These are phyloP conservation scores for Sicyos baderoa DNA, from an alignment of 306 rosid species.

Conservation along the genomic window DNA sequence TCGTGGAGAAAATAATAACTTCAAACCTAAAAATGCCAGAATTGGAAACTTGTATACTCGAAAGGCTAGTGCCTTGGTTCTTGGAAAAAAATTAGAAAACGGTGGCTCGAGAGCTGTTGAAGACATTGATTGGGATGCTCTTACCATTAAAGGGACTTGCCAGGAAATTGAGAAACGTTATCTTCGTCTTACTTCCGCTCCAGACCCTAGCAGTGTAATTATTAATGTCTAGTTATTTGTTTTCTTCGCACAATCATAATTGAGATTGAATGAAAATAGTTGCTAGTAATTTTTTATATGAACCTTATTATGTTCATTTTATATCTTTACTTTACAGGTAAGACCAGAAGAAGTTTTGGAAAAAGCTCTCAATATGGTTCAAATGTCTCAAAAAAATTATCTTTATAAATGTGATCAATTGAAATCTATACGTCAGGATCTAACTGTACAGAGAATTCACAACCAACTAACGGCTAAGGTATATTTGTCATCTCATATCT, in stretches of 20 bases:
- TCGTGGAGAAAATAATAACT: constrained; percentile 45
- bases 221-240: constrained; percentile 9
- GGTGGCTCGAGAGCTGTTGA: constrained; percentile 82
- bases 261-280: neutral
- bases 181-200: constrained; percentile 95
- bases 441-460: constrained; percentile 84
- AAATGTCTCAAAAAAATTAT: constrained; percentile 78
- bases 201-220: constrained; percentile 84
- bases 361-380: constrained; percentile 78
- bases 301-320: constrained; percentile 4
- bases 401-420: constrained; percentile 91
- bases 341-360: constrained; percentile 98
- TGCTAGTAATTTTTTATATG: neutral
- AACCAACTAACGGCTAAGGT: constrained; percentile 93
- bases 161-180: constrained; percentile 93
- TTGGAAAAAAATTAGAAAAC: constrained; percentile 69
- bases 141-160: constrained; percentile 96
- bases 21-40: constrained; percentile 47
- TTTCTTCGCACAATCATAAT: constrained; percentile 4
- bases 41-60: constrained; percentile 60
- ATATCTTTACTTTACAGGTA: constrained; percentile 45
- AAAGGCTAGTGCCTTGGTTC: constrained; percentile 70
- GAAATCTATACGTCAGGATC: constrained; percentile 97
- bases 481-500: constrained; percentile 17
- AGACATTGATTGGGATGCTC: constrained; percentile 99